Conservation (phyloP, 257 asterid species). For the Capsicum pubescens region DNA sequence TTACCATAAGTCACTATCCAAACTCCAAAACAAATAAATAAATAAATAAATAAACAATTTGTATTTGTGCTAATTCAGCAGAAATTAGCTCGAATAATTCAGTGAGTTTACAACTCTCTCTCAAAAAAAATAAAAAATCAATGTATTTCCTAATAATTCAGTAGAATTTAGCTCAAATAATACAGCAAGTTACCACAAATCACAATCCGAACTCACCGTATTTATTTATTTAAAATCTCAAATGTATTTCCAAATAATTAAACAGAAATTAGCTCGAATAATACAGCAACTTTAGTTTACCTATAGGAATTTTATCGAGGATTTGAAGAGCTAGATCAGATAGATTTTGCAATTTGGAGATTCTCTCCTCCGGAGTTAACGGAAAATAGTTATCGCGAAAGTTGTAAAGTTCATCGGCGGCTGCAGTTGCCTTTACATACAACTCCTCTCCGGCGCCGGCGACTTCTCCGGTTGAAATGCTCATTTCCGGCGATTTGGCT, state of each 20-base stretch:
- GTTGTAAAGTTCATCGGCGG: slow-evolving; percentile 57
- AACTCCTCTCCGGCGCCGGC: slow-evolving; percentile 46
- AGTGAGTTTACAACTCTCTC: too few relatives aligned
- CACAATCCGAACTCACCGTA: neutral
- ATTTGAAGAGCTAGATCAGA: slow-evolving; percentile 58
- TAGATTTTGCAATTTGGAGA: slow-evolving; percentile 44
- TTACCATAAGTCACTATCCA: too few relatives aligned
- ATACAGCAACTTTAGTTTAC: slow-evolving; percentile 34
- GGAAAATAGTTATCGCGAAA: slow-evolving; percentile 62
- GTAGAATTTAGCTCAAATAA: too few relatives aligned
- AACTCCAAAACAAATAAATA: too few relatives aligned
- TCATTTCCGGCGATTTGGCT: slow-evolving; percentile 40
- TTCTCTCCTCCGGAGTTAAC: slow-evolving; percentile 58
- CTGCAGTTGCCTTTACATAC: slow-evolving; percentile 50
- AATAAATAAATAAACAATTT: too few relatives aligned
- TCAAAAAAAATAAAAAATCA: neutral
- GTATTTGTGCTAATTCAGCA: neutral
- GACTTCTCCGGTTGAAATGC: slow-evolving; percentile 37
- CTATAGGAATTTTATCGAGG: slow-evolving; percentile 74
- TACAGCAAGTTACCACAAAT: neutral
- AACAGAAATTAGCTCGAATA: neutral
- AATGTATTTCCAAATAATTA: neutral
- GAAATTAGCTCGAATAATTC: neutral
- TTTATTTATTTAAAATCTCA: too few relatives aligned
- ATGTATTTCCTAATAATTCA: neutral